phyloP scores from a whole-genome alignment of 179 eudicot species.

The Spinacia oleracea region DNA sequence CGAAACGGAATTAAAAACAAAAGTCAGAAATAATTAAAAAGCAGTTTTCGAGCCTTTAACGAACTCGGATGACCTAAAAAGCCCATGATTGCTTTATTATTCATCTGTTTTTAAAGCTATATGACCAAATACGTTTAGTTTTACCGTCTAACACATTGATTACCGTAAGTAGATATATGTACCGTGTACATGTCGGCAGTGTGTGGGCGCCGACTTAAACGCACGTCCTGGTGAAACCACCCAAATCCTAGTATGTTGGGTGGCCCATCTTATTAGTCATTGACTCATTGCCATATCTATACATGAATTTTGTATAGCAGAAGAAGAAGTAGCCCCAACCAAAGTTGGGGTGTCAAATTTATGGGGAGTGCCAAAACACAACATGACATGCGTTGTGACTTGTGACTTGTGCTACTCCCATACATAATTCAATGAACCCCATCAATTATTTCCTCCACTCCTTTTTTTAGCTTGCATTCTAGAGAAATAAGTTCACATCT shows the following conservation, averaged over 20 bases:
- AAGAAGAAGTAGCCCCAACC: too few relatives aligned
- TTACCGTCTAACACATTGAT: too few relatives aligned
- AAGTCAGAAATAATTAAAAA: too few relatives aligned
- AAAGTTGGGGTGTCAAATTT: too few relatives aligned
- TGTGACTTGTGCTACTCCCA: neutral
- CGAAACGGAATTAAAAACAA: too few relatives aligned
- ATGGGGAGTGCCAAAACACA: slow-evolving; percentile 9
- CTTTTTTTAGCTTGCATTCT: slow-evolving; percentile 8
- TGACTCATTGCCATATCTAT: neutral
- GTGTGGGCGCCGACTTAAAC: slow-evolving; percentile 12
- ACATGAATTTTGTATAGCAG: neutral
- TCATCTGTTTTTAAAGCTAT: too few relatives aligned
- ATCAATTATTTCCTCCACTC: neutral
- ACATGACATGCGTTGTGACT: slow-evolving; percentile 3
- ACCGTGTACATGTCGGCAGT: slow-evolving; percentile 15
- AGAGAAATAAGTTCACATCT: neutral
- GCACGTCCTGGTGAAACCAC: slow-evolving; percentile 9
- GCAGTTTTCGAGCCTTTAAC: too few relatives aligned
- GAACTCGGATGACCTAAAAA: too few relatives aligned
- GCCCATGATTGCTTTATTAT: too few relatives aligned
- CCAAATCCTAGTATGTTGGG: neutral
- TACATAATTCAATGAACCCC: slow-evolving; percentile 13
- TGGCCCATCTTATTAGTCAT: neutral
- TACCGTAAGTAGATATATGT: too few relatives aligned
- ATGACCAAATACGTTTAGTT: too few relatives aligned